phyloP scores from a whole-genome alignment of 2,329 filamentous ascomycete species.

The Phoma sp. region DNA sequence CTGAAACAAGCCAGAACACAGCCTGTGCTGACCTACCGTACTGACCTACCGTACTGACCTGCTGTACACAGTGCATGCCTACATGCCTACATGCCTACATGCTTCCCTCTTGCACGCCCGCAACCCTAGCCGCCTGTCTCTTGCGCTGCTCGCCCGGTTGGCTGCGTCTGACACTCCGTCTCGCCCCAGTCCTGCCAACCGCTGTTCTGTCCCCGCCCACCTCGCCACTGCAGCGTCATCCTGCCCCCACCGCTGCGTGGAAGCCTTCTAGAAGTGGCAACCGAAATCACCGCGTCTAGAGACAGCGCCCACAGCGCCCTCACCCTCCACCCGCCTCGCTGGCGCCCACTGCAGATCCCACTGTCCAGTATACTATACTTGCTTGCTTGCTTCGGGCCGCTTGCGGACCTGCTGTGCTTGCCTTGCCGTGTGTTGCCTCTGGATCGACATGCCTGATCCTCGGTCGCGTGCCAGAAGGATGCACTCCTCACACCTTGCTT shows the following conservation, averaged over 20 bases:
- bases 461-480: conserved; percentile 6
- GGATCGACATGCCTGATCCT: conserved; percentile 11
- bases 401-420: conserved; percentile 15
- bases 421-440: background rate
- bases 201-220: background rate
- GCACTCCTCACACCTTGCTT: conserved; percentile 5
- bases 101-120: too few relatives aligned
- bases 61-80: too few relatives aligned
- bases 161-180: too few relatives aligned
- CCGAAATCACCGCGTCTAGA: background rate
- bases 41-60: too few relatives aligned
- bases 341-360: conserved; percentile 10
- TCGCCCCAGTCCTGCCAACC: too few relatives aligned
- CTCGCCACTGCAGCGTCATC: conserved; percentile 25
- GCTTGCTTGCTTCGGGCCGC: conserved; percentile 13
- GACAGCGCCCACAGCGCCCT: conserved; percentile 15
- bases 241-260: conserved; percentile 15
- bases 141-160: too few relatives aligned
- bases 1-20: conserved; percentile 9
- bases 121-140: background rate
- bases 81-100: too few relatives aligned
- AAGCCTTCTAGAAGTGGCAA: conserved; percentile 16
- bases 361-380: background rate
- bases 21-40: conserved; percentile 1
- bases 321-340: conserved; percentile 7